A percentile compares a stretch with the other conserved stretches of the same genome.
phyloP scores from a whole-genome alignment of 306 rosid genomes.

The Castanea sativa region DNA sequence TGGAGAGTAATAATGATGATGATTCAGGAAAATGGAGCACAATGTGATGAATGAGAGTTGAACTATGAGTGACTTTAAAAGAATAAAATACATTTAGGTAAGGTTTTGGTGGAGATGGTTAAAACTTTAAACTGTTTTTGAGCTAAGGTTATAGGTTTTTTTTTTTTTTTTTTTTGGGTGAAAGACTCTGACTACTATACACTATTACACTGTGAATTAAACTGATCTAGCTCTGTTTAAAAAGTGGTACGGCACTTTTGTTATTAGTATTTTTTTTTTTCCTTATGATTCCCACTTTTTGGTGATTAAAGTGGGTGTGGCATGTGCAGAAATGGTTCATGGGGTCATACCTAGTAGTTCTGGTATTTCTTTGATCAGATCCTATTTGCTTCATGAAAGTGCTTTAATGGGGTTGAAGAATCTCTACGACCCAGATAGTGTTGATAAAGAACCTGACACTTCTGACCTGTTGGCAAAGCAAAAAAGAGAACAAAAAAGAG shows the following conservation, averaged over 20 bases:
- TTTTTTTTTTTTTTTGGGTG: not conserved
- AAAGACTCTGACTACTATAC: no score
- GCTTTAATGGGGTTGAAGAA: constrained; percentile 43
- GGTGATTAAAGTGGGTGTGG: not conserved
- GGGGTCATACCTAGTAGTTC: constrained; percentile 28
- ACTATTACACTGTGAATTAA: no score
- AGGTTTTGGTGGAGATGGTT: not conserved
- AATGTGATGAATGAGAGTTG: constrained; percentile 7
- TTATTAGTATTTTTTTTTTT: not conserved
- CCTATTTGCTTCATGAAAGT: constrained; percentile 25
- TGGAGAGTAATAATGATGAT: constrained; percentile 26
- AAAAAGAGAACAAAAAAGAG: constrained; percentile 22
- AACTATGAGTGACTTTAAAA: constrained; percentile 1
- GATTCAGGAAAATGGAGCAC: constrained; percentile 28
- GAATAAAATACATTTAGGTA: not conserved
- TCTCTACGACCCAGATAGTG: constrained; percentile 43
- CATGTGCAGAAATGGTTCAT: not conserved
- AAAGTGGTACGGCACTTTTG: no score
- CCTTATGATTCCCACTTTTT: not conserved
- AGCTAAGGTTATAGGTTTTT: not conserved
- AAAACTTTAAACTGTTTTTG: not conserved
- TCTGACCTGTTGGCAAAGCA: constrained; percentile 53
- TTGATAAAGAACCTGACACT: constrained; percentile 60
- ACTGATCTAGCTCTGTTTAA: no score
- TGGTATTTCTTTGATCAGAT: constrained; percentile 21